Conservation (phyloP, 2,329 filamentous ascomycete species). For the Trichoderma breve region DNA sequence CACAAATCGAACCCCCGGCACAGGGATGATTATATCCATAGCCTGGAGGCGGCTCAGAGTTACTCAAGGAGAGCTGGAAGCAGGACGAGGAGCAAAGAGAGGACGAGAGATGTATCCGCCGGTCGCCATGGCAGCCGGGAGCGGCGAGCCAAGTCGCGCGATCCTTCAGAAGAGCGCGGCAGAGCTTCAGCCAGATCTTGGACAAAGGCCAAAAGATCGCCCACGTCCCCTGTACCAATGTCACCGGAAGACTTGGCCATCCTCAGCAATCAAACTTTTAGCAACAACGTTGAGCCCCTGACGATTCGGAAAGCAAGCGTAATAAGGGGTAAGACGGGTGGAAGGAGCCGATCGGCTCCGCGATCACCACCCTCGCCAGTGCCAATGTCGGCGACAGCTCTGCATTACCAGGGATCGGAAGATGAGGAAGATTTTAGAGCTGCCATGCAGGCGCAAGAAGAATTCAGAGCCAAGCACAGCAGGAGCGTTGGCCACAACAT, state of each 20-base stretch:
- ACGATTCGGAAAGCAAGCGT: constrained; percentile 46
- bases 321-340: constrained; percentile 33
- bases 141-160: constrained; percentile 53
- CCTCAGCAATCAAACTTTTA: constrained; percentile 46
- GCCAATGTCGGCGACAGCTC: constrained; percentile 61
- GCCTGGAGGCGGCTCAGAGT: constrained; percentile 72
- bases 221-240: constrained; percentile 91
- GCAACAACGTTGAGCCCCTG: constrained; percentile 38
- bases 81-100: constrained; percentile 53
- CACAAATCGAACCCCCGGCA: constrained; percentile 56
- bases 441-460: constrained; percentile 53
- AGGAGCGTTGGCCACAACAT: constrained; percentile 48
- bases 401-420: constrained; percentile 48
- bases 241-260: constrained; percentile 80
- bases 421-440: constrained; percentile 62
- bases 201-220: constrained; percentile 76
- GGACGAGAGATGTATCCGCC: constrained; percentile 41
- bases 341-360: constrained; percentile 52
- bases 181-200: constrained; percentile 64
- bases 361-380: constrained; percentile 79
- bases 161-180: constrained; percentile 68
- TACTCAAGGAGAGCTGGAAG: constrained; percentile 56
- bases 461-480: constrained; percentile 55
- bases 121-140: constrained; percentile 50
- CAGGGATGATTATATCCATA: constrained; percentile 82